Percentiles rank a stretch among this genome's conserved stretches.
These are phyloP conservation scores for Prunella vulgaris DNA, from an alignment of 257 asterid species.

Conservation along the genomic window DNA sequence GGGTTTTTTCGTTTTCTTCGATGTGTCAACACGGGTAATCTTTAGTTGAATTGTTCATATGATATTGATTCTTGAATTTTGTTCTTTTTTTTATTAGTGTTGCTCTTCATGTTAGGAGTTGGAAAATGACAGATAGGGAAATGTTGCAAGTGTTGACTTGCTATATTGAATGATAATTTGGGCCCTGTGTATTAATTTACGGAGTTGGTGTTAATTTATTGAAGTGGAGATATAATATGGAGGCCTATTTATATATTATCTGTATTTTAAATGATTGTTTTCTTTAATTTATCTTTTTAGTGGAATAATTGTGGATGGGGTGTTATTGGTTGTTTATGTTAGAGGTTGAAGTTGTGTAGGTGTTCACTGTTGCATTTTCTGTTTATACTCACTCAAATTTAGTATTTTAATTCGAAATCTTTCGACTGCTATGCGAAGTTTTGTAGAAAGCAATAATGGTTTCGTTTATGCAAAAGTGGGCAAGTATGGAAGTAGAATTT, in stretches of 20 bases:
- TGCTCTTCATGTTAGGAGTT: conserved; percentile 14
- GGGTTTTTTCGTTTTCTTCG: conserved; percentile 34
- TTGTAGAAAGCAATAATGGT: background rate
- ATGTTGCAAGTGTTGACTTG: conserved; percentile 26
- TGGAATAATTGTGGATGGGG: conserved; percentile 8
- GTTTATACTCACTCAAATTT: background rate
- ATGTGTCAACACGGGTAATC: conserved; percentile 49
- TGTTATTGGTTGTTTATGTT: conserved; percentile 9
- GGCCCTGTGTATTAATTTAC: background rate
- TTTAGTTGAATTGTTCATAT: background rate
- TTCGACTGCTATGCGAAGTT: conserved; percentile 8
- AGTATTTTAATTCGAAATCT: conserved; percentile 8
- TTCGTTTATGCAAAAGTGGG: conserved; percentile 9
- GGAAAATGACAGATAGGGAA: conserved; percentile 19
- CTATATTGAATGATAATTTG: conserved; percentile 4
- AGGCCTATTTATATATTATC: background rate
- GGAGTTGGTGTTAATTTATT: conserved; percentile 5
- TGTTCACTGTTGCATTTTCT: no score
- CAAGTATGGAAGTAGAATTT: conserved; percentile 12
- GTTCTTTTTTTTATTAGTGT: conserved; percentile 13
- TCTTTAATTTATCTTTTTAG: background rate
- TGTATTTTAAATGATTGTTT: background rate
- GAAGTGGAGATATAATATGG: background rate
- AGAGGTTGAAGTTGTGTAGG: conserved; percentile 13
- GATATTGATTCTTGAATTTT: background rate